These are phyloP conservation scores for Fistulifera solaris DNA, from an alignment of 108 stramenopile genomes.

Conservation along the genomic window DNA sequence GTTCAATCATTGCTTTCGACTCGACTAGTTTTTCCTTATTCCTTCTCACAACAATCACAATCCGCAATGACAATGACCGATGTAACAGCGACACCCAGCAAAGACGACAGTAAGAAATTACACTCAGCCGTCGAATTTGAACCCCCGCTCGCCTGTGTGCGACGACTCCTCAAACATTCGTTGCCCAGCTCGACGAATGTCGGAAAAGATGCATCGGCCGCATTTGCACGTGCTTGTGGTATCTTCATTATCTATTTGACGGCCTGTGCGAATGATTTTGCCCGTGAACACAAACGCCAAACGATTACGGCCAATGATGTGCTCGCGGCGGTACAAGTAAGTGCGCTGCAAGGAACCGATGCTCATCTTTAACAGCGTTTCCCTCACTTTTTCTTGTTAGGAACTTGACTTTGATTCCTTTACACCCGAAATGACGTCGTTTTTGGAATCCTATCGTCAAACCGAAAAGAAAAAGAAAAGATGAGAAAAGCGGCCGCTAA, in stretches of 20 bases:
- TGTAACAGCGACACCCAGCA: not conserved
- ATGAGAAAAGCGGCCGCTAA: constrained; percentile 40
- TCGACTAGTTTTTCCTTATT: no score
- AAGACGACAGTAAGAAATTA: constrained; percentile 8
- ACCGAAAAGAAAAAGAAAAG: constrained; percentile 68
- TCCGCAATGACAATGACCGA: not conserved
- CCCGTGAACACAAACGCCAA: constrained; percentile 72
- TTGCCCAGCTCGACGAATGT: constrained; percentile 75
- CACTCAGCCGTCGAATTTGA: constrained; percentile 75
- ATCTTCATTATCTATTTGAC: constrained; percentile 91
- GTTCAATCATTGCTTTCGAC: no score
- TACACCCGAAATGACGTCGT: constrained; percentile 44
- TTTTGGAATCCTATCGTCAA: constrained; percentile 63
- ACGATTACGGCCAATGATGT: constrained; percentile 88
- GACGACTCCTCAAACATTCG: constrained; percentile 71
- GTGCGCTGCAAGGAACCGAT: constrained; percentile 1
- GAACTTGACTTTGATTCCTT: constrained; percentile 85
- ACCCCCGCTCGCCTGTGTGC: constrained; percentile 82
- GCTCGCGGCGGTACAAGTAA: constrained; percentile 59
- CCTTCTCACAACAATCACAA: no score
- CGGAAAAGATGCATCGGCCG: constrained; percentile 74
- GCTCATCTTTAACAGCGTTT: not conserved
- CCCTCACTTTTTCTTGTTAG: constrained; percentile 13
- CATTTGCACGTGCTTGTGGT: constrained; percentile 80
- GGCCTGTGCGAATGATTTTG: constrained; percentile 87